A percentile compares a stretch with the other conserved stretches of the same genome.
phyloP scores from a whole-genome alignment of 2,329 filamentous ascomycete species.

The Hortaea sp. region DNA sequence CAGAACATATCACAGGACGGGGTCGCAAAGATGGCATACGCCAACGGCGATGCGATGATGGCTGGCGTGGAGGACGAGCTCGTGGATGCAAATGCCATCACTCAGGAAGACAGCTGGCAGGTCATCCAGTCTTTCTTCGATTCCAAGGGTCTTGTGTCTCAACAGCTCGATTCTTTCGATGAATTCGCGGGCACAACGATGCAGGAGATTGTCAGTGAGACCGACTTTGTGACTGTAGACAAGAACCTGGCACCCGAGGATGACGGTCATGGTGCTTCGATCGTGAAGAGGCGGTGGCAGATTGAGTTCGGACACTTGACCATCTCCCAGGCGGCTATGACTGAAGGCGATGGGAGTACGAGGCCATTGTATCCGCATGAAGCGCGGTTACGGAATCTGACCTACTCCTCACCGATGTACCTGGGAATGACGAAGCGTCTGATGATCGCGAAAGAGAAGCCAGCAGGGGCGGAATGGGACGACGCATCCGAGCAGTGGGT shows the following conservation, averaged over 20 bases:
- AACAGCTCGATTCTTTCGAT: conserved; percentile 97
- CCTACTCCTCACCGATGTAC: conserved; percentile 86
- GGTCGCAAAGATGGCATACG: conserved; percentile 6
- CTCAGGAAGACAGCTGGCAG: conserved; percentile 95
- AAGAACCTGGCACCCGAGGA: conserved; percentile 72
- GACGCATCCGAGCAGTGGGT: conserved; percentile 48
- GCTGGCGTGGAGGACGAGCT: conserved; percentile 9
- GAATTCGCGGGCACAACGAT: conserved; percentile 92
- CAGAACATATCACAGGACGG: neutral
- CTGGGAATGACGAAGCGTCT: conserved; percentile 80
- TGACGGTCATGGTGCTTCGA: conserved; percentile 51
- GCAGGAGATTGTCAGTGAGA: conserved; percentile 88
- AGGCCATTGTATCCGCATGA: conserved; percentile 85
- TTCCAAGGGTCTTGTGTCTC: conserved; percentile 86
- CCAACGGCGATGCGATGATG: conserved; percentile 11
- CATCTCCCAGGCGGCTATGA: conserved; percentile 81
- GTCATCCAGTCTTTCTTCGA: conserved; percentile 98
- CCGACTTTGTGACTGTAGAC: conserved; percentile 83
- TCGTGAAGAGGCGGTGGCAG: conserved; percentile 84
- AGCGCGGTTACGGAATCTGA: conserved; percentile 87
- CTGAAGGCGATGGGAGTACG: conserved; percentile 83
- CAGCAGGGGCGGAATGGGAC: conserved; percentile 51
- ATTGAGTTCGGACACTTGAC: conserved; percentile 88
- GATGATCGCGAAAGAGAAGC: conserved; percentile 68
- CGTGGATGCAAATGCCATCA: conserved; percentile 47